Conservation (phyloP, 805 yeast genomes). For the Kurtzmaniella fragi region DNA sequence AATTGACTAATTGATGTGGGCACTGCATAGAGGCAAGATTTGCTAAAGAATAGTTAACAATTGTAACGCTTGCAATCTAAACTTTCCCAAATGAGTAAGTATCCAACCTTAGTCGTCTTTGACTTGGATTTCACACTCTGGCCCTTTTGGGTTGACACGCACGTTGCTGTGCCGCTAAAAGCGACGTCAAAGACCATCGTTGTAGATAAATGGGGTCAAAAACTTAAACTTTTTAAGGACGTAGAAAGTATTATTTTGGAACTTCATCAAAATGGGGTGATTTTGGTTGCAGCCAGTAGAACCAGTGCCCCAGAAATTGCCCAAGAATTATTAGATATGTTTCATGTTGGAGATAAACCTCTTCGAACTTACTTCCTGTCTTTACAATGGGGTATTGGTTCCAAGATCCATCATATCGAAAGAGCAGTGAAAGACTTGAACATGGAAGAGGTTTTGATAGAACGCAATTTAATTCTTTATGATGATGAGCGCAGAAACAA, state of each 20-base stretch:
- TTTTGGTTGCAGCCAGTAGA: slow-evolving; percentile 68
- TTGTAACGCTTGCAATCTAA: no score
- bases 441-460: slow-evolving; percentile 42
- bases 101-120: slow-evolving; percentile 54
- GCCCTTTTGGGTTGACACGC: slow-evolving; percentile 86
- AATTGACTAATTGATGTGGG: no score
- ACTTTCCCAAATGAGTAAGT: slow-evolving; percentile 6
- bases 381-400: slow-evolving; percentile 65
- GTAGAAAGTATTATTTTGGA: slow-evolving; percentile 59
- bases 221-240: slow-evolving; percentile 58
- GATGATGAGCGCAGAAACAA: slow-evolving; percentile 78
- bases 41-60: no score
- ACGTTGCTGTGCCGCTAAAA: slow-evolving; percentile 52
- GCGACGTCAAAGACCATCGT: slow-evolving; percentile 30
- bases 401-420: slow-evolving; percentile 53
- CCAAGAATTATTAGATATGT: slow-evolving; percentile 47
- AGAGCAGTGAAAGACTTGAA: slow-evolving; percentile 44
- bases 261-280: slow-evolving; percentile 42
- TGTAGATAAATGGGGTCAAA: slow-evolving; percentile 51
- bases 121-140: slow-evolving; percentile 75
- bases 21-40: no score
- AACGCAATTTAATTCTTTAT: slow-evolving; percentile 44
- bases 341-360: slow-evolving; percentile 51
- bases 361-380: slow-evolving; percentile 50
- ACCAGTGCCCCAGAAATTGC: slow-evolving; percentile 82